A percentile compares a stretch with the other conserved stretches of the same genome.
Conservation (phyloP, 768 basidiomycete species). For the Ephemerocybe angulata region DNA sequence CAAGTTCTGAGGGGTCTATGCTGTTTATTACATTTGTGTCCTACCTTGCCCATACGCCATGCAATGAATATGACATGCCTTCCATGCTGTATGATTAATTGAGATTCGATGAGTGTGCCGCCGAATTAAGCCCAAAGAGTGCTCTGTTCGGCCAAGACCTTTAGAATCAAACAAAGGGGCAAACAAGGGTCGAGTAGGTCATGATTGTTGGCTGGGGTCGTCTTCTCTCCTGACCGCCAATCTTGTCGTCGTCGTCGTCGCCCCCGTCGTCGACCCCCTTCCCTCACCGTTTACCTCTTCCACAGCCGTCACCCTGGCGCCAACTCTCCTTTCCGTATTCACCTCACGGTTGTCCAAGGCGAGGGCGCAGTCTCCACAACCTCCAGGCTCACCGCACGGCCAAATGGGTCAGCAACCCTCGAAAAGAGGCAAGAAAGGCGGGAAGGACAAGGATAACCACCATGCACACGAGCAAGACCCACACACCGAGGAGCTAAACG, state of each 20-base stretch:
- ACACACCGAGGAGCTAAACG: conserved; percentile 37
- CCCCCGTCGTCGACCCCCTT: conserved; percentile 10
- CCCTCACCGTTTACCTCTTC: conserved; percentile 15
- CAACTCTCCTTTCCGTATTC: conserved; percentile 73
- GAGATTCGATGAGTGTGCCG: background rate
- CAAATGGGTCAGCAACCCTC: conserved; percentile 84
- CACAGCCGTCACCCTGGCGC: conserved; percentile 61
- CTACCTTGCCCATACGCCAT: conserved; percentile 14
- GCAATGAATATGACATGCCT: conserved; percentile 25
- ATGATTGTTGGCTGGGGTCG: conserved; percentile 12
- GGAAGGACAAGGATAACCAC: conserved; percentile 68
- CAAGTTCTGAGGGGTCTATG: conserved; percentile 66
- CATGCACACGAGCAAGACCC: conserved; percentile 32
- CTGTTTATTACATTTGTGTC: conserved; percentile 21
- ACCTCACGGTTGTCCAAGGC: conserved; percentile 69
- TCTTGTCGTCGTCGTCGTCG: conserved; percentile 16
- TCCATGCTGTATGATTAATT: conserved; percentile 11
- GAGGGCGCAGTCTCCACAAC: conserved; percentile 69
- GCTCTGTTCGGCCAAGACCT: conserved; percentile 5
- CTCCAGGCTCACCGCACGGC: conserved; percentile 45
- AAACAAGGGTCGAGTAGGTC: conserved; percentile 28
- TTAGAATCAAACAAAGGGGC: conserved; percentile 31
- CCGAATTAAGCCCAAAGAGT: background rate
- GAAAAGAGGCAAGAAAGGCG: conserved; percentile 71
- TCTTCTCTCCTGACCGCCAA: conserved; percentile 16